Conservation (phyloP, 2,329 filamentous ascomycete species). For the Ambrosiella beaveri region DNA sequence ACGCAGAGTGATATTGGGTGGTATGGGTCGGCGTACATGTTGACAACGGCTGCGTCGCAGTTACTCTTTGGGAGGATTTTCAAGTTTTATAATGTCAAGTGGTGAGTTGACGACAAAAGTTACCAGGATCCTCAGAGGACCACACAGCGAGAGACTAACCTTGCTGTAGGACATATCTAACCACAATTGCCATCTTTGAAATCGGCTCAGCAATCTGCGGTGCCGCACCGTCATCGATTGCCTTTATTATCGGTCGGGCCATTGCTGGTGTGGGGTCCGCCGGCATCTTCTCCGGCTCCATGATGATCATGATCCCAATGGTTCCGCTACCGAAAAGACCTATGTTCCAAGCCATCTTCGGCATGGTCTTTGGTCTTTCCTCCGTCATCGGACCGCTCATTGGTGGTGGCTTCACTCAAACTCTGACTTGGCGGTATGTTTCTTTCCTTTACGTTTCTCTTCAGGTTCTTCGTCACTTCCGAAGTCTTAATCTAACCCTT, state of each 20-base stretch:
- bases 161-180: slow-evolving; percentile 24
- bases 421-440: slow-evolving; percentile 28
- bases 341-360: slow-evolving; percentile 39
- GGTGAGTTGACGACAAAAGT: slow-evolving; percentile 18
- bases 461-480: background rate
- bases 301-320: slow-evolving; percentile 39
- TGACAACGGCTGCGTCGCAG: slow-evolving; percentile 39
- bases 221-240: slow-evolving; percentile 33
- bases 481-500: background rate
- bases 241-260: slow-evolving; percentile 39
- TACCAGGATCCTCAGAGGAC: background rate
- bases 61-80: slow-evolving; percentile 33
- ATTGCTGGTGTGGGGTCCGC: slow-evolving; percentile 39
- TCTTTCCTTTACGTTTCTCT: background rate
- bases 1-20: slow-evolving; percentile 41
- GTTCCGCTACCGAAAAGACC: slow-evolving; percentile 43
- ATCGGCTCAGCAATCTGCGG: slow-evolving; percentile 37
- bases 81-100: slow-evolving; percentile 32
- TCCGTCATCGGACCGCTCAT: slow-evolving; percentile 36
- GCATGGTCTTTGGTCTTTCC: slow-evolving; percentile 36
- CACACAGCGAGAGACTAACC: background rate
- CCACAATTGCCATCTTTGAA: slow-evolving; percentile 34
- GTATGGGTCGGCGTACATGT: slow-evolving; percentile 42
- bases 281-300: slow-evolving; percentile 39
- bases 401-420: slow-evolving; percentile 34